phyloP scores from a whole-genome alignment of 345 rosid genomes.

The Jatropha curcas region DNA sequence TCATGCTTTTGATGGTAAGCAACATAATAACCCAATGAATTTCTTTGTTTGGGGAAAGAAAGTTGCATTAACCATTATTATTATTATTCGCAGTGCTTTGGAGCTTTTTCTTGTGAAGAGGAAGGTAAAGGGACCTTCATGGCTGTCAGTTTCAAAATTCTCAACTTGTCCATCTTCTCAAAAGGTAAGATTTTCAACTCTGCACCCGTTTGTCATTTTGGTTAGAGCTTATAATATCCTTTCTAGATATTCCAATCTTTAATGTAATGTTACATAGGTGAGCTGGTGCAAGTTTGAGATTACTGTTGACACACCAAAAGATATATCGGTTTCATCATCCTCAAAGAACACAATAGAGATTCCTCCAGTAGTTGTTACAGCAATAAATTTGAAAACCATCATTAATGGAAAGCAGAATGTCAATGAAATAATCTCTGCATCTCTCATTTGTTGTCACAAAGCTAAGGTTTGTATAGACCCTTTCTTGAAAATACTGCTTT shows the following conservation, averaged over 20 bases:
- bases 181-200: slow-evolving; percentile 52
- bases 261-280: slow-evolving; percentile 51
- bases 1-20: not conserved
- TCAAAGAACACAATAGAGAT: slow-evolving; percentile 51
- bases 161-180: slow-evolving; percentile 66
- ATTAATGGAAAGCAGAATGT: slow-evolving; percentile 77
- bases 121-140: slow-evolving; percentile 88
- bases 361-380: slow-evolving; percentile 87
- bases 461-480: slow-evolving; percentile 73
- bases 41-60: not conserved
- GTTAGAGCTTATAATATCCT: slow-evolving; percentile 13
- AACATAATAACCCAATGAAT: not conserved
- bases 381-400: slow-evolving; percentile 86
- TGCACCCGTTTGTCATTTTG: slow-evolving; percentile 11
- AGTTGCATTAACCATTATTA: slow-evolving; percentile 7
- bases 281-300: slow-evolving; percentile 99
- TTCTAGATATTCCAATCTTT: slow-evolving; percentile 11
- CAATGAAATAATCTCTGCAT: slow-evolving; percentile 88
- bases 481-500: slow-evolving; percentile 16
- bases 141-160: slow-evolving; percentile 82
- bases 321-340: slow-evolving; percentile 49
- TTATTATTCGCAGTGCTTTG: slow-evolving; percentile 70
- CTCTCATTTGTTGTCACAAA: slow-evolving; percentile 85
- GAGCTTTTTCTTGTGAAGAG: slow-evolving; percentile 92
- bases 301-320: slow-evolving; percentile 65